Evolutionary conservation across 352 stramenopile species (phyloP).

Genomic region (Globisporangium paroecandrum): DNA sequence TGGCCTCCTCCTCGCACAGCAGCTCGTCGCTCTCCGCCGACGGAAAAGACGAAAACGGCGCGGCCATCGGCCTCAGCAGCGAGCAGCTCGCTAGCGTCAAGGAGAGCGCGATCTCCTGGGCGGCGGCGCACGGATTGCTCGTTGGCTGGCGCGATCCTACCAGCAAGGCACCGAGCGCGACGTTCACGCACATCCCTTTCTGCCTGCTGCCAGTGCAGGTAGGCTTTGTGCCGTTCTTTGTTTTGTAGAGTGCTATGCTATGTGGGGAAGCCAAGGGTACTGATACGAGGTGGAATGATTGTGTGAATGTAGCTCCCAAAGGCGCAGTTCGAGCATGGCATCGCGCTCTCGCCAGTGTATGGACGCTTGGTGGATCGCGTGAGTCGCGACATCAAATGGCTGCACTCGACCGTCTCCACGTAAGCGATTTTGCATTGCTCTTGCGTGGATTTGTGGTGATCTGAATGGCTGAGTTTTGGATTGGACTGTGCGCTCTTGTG

Average conservation of each 20-base stretch:
- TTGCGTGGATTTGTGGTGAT: background rate
- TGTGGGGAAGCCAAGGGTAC: background rate
- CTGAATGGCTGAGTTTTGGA: background rate
- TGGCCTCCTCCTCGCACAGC: conserved; percentile 23
- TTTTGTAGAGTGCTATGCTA: background rate
- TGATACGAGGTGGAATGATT: background rate
- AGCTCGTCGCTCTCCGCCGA: background rate
- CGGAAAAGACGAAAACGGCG: conserved; percentile 24
- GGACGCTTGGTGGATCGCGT: conserved; percentile 75
- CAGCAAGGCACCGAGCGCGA: conserved; percentile 27
- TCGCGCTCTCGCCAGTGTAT: conserved; percentile 69
- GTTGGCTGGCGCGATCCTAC: conserved; percentile 50
- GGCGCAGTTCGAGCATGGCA: conserved; percentile 59
- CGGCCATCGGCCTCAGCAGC: conserved; percentile 35
- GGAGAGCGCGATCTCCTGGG: conserved; percentile 72
- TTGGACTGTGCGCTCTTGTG: background rate
- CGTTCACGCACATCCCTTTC: conserved; percentile 78
- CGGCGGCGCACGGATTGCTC: conserved; percentile 68
- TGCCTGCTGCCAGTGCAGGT: conserved; percentile 65
- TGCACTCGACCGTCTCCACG: conserved; percentile 62
- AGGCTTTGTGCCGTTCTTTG: background rate
- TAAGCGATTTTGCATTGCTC: conserved; percentile 8
- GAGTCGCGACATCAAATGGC: conserved; percentile 76
- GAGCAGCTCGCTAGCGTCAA: conserved; percentile 48
- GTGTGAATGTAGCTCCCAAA: conserved; percentile 32